Evolutionary conservation across 2,329 filamentous ascomycete species (phyloP).

Genomic region (Nemania abortiva): DNA sequence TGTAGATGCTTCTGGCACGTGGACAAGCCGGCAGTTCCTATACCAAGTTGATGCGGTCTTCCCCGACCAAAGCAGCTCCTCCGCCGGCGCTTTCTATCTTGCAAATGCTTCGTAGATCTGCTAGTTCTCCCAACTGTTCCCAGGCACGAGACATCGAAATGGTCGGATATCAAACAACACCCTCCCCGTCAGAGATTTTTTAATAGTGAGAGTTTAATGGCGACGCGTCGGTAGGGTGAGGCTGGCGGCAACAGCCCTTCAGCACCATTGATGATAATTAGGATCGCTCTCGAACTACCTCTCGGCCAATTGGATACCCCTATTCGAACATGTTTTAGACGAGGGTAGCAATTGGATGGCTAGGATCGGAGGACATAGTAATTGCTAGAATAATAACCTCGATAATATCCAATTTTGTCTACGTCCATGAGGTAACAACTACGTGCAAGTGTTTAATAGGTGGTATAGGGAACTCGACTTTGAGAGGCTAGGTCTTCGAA

Average conservation of each 20-base stretch:
- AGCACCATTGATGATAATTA: background rate
- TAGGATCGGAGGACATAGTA: no score
- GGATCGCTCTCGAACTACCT: no score
- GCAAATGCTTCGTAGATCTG: background rate
- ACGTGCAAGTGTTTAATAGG: no score
- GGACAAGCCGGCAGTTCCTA: conserved; percentile 3
- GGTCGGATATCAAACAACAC: background rate
- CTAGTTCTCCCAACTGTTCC: background rate
- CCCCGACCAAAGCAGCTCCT: conserved; percentile 7
- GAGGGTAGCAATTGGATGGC: no score
- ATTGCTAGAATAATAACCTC: no score
- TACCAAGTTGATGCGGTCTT: conserved; percentile 2
- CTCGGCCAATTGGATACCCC: no score
- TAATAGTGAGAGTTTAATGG: background rate
- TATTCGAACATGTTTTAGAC: no score
- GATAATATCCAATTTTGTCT: no score
- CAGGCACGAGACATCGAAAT: background rate
- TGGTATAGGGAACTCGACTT: no score
- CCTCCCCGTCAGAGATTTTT: background rate
- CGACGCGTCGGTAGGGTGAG: background rate
- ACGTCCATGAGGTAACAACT: no score
- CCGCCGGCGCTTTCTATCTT: conserved; percentile 9
- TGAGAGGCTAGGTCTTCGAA: no score
- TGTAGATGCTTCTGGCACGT: conserved; percentile 8
- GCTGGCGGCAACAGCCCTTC: background rate